Evolutionary conservation across 169 alveolate genomes (phyloP), one percentile per base, ranked within the genome.

Genomic region (Plasmodium relictum): DNA sequence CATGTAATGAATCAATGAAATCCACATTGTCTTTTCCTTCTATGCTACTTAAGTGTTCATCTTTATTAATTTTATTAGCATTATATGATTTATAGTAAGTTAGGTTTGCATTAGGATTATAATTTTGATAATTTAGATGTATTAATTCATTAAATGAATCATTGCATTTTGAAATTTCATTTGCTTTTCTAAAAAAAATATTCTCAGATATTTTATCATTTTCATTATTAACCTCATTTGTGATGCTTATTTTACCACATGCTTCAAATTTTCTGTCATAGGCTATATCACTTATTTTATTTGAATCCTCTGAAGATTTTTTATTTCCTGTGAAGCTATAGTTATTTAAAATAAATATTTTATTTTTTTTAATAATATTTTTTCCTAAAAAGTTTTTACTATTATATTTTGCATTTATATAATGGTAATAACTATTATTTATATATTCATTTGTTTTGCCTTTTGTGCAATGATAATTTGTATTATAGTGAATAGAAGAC

Each of bases 1-100:
- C 18, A 70, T 62, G 65, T 7, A 42, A 6, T 26, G 44, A 44
- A 18, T 63, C 73, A 10, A 52, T 54, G 22, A 42, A 63, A 62
- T 50, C 14, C 24, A 66, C 37, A 44, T 78, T 63, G 3, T 76
- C 76, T 48, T 70, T 62, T n/a, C 65, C 44, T 8, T 76, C 73
- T 54, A 54, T 41, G 39, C 12, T 65, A 20, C 18, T 58, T 3
- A 59, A 2, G 6, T 42, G 56, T 26, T 74, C 88, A 6, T 74
- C 88, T 20, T 74, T 74, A 26, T 20, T 37, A 14, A 52, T 12
- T 26, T 31, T 37, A 39, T 63, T 24, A n/a, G 22, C 4, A 24
- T 54, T 59, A 37, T 16, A 71, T 48, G 39, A 56, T 39, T 50
- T 45, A 16, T 71, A 16, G n/a, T 20, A 22, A 18, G 50, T 24